Percentiles rank a stretch among this genome's conserved stretches.
phyloP scores from a whole-genome alignment of 495 filamentous ascomycete species.

The Podospora appendiculata region DNA sequence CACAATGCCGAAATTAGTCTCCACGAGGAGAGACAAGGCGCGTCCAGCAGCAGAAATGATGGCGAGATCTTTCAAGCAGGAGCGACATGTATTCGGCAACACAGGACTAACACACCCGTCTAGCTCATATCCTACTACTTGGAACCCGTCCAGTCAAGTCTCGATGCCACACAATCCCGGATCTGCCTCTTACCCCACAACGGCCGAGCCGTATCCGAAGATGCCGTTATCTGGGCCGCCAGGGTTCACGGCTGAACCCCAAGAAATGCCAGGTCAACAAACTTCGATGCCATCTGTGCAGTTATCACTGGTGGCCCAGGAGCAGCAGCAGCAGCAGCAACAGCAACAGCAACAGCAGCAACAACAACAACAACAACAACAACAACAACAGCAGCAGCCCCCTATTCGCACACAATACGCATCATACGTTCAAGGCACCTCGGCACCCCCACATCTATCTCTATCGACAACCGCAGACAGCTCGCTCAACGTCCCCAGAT shows the following conservation, averaged over 20 bases:
- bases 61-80: too few species aligned
- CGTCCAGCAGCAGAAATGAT: too few species aligned
- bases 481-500: slow-evolving; percentile 36
- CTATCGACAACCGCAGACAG: slow-evolving; percentile 31
- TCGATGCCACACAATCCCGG: slow-evolving; percentile 32
- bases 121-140: slow-evolving; percentile 26
- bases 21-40: too few species aligned
- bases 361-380: slow-evolving; percentile 22
- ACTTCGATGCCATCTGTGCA: slow-evolving; percentile 45
- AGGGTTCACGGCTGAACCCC: slow-evolving; percentile 38
- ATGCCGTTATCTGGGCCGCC: slow-evolving; percentile 35
- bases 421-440: slow-evolving; percentile 34
- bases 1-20: too few species aligned
- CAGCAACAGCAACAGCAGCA: slow-evolving; percentile 25
- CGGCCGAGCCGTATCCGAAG: slow-evolving; percentile 38
- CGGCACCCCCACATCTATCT: slow-evolving; percentile 36
- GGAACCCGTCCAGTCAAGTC: slow-evolving; percentile 32
- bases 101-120: slow-evolving; percentile 6
- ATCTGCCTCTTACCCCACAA: slow-evolving; percentile 31
- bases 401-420: slow-evolving; percentile 42
- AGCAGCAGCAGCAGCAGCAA: slow-evolving; percentile 25
- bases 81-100: too few species aligned
- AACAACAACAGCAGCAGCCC: slow-evolving; percentile 26
- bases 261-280: slow-evolving; percentile 38
- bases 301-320: slow-evolving; percentile 32